Conservation (phyloP, 768 basidiomycete genomes). For the Guyanaporus albipodus region DNA sequence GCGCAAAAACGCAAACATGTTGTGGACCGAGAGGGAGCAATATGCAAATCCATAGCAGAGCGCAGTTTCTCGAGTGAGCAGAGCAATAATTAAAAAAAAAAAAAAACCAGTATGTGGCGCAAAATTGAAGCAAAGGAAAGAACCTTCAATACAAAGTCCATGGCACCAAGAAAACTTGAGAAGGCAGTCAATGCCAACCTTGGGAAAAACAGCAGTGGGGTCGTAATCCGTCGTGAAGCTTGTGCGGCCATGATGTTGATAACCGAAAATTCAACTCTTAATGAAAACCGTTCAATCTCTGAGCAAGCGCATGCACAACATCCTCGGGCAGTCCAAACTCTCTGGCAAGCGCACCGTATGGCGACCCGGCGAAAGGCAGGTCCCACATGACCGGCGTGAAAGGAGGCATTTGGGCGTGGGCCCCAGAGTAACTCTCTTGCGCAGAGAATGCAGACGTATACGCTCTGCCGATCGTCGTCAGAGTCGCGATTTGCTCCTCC, state of each 20-base stretch:
- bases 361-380: constrained; percentile 15
- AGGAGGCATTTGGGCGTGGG: constrained; percentile 10
- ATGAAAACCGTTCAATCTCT: constrained; percentile 41
- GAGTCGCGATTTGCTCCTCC: constrained; percentile 49
- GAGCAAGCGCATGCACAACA: constrained; percentile 62
- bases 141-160: constrained; percentile 14
- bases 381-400: constrained; percentile 23
- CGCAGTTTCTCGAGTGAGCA: constrained; percentile 13
- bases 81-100: constrained; percentile 20
- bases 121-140: constrained; percentile 13
- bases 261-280: constrained; percentile 8
- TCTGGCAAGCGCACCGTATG: constrained; percentile 54
- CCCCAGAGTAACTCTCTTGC: constrained; percentile 3
- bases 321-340: constrained; percentile 74
- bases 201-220: neutral
- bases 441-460: constrained; percentile 20
- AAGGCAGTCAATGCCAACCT: constrained; percentile 28
- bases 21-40: constrained; percentile 17
- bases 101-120: constrained; percentile 13
- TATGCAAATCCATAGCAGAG: constrained; percentile 29
- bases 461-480: constrained; percentile 42
- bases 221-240: constrained; percentile 21
- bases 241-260: constrained; percentile 1
- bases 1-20: constrained; percentile 12
- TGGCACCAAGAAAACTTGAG: constrained; percentile 24